Evolutionary conservation across 2,329 filamentous ascomycete species (phyloP).

Genomic region (Teratosphaeria pseudoeucalypti): DNA sequence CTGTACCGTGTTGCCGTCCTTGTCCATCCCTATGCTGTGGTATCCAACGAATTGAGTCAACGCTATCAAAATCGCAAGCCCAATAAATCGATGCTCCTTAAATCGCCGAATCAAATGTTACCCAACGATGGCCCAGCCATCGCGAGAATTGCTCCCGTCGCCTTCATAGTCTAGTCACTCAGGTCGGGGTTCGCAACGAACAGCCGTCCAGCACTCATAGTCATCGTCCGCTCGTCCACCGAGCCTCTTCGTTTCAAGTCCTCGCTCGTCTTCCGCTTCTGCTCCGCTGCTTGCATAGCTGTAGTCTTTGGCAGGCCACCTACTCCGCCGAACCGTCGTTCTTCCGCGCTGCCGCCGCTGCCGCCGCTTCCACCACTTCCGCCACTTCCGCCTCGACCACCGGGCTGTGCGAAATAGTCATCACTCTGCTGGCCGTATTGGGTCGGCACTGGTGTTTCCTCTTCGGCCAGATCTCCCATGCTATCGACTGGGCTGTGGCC

Average conservation of each 20-base stretch:
- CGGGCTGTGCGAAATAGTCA: constrained; percentile 35
- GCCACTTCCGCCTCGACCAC: constrained; percentile 31
- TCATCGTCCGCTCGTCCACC: constrained; percentile 72
- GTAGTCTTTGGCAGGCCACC: constrained; percentile 39
- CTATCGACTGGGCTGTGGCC: constrained; percentile 29
- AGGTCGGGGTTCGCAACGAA: constrained; percentile 80
- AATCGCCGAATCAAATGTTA: not conserved
- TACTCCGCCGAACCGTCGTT: constrained; percentile 46
- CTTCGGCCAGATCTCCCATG: constrained; percentile 31
- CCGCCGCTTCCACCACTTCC: constrained; percentile 33
- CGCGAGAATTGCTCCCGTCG: not conserved
- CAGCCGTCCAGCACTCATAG: constrained; percentile 57
- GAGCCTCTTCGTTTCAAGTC: constrained; percentile 68
- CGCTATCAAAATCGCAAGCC: constrained; percentile 1
- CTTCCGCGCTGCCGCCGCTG: constrained; percentile 37
- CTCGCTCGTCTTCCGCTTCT: constrained; percentile 57
- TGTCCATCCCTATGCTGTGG: constrained; percentile 6
- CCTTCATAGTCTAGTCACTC: constrained; percentile 29
- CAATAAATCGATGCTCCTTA: not conserved
- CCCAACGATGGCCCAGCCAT: not conserved
- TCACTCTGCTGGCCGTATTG: constrained; percentile 19
- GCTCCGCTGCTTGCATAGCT: constrained; percentile 31
- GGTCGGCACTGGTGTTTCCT: constrained; percentile 37
- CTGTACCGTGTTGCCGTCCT: not conserved
- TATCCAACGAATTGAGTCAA: constrained; percentile 5